Evolutionary conservation across 2,329 filamentous ascomycete species (phyloP).

Genomic region (Diaporthe vexans): DNA sequence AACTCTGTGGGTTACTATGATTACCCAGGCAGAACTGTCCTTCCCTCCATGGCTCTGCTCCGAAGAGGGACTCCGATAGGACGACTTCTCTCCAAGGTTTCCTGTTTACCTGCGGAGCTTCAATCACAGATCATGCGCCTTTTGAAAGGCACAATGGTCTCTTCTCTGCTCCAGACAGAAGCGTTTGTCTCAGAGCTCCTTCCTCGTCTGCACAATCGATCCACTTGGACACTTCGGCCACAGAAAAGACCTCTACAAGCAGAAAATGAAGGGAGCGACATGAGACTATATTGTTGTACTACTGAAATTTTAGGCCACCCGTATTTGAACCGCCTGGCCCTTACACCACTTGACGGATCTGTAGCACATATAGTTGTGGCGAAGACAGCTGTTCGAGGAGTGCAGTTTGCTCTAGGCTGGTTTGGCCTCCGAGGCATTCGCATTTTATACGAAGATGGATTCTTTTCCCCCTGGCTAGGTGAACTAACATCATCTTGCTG

Average conservation of each 20-base stretch:
- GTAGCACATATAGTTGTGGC: not conserved
- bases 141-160: not conserved
- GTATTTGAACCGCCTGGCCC: not conserved
- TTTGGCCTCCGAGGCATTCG: slow-evolving; percentile 1
- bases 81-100: not conserved
- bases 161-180: not conserved
- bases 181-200: not conserved
- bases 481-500: not conserved
- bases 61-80: not conserved
- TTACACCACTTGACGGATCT: not conserved
- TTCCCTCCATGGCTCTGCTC: not conserved
- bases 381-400: not conserved
- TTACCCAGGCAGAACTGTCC: not conserved
- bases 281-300: not conserved
- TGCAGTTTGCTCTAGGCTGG: slow-evolving; percentile 3
- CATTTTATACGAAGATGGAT: not conserved
- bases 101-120: not conserved
- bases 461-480: not conserved
- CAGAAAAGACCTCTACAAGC: not conserved
- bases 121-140: not conserved
- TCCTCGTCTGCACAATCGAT: not conserved
- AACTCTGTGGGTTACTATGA: not conserved
- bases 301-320: not conserved
- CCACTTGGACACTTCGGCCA: not conserved
- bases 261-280: too few species aligned